A percentile compares a stretch with the other conserved stretches of the same genome.
Evolutionary conservation across 352 stramenopile genomes (phyloP).

Genomic region (Phytophthora tentaculata): DNA sequence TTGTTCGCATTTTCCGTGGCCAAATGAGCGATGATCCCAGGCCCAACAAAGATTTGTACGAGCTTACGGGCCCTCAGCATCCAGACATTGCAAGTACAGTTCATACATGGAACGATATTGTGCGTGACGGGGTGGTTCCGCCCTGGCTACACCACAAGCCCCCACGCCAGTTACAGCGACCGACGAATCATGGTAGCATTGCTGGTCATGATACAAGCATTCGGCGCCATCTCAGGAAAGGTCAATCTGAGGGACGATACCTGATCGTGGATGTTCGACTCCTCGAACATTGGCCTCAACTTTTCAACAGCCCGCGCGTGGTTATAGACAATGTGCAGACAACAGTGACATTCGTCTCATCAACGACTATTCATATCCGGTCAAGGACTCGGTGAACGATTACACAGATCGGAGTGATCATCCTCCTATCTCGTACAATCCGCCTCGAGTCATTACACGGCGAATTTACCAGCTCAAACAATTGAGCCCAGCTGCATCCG

Average conservation of each 20-base stretch:
- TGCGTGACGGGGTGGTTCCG: background rate
- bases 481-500: background rate
- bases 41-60: conserved; percentile 19
- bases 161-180: background rate
- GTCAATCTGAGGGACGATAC: conserved; percentile 17
- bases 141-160: background rate
- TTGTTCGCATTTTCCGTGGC: background rate
- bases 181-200: conserved; percentile 3
- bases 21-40: background rate
- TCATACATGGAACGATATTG: conserved; percentile 12
- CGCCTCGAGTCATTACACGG: conserved; percentile 15
- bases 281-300: conserved; percentile 13
- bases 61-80: background rate
- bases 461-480: conserved; percentile 17
- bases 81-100: background rate
- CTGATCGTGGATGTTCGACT: conserved; percentile 6
- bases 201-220: background rate
- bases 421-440: conserved; percentile 25
- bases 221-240: conserved; percentile 2
- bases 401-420: conserved; percentile 26
- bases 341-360: conserved; percentile 17
- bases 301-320: conserved; percentile 13
- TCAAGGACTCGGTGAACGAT: conserved; percentile 25
- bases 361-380: conserved; percentile 25
- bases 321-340: conserved; percentile 10